A percentile compares a stretch with the other conserved stretches of the same genome.
Evolutionary conservation across 2,329 filamentous ascomycete genomes (phyloP).

Genomic region (Alternaria postmessia): DNA sequence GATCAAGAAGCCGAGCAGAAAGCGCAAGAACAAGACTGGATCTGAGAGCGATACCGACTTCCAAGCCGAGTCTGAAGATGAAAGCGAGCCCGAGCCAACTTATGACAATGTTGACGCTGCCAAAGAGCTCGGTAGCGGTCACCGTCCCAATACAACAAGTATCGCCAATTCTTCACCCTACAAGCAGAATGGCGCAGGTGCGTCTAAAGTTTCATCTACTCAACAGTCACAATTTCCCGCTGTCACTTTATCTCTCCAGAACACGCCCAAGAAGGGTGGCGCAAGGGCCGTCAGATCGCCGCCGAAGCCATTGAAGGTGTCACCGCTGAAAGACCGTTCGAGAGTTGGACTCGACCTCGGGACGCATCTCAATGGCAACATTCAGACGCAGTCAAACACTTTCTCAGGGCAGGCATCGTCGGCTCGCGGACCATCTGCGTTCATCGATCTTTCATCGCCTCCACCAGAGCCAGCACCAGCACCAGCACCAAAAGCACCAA

Average conservation of each 20-base stretch:
- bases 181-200: slow-evolving; percentile 34
- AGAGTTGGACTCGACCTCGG: background rate
- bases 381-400: background rate
- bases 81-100: slow-evolving; percentile 28
- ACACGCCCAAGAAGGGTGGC: slow-evolving; percentile 1
- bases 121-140: slow-evolving; percentile 13
- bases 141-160: slow-evolving; percentile 13
- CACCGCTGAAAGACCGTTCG: background rate
- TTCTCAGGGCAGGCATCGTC: background rate
- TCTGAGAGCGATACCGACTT: slow-evolving; percentile 61
- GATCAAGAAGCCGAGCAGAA: slow-evolving; percentile 39
- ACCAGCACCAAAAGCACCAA: slow-evolving; percentile 8
- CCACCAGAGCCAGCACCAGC: background rate
- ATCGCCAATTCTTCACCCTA: slow-evolving; percentile 20
- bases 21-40: slow-evolving; percentile 40
- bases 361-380: background rate
- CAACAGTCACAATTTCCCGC: slow-evolving; percentile 10
- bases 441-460: background rate
- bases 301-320: background rate
- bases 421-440: background rate
- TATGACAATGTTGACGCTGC: slow-evolving; percentile 15
- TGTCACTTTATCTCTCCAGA: slow-evolving; percentile 7
- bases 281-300: background rate
- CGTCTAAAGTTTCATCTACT: slow-evolving; percentile 19
- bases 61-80: slow-evolving; percentile 49